Conservation (phyloP, 192 early-diverging fungal genomes). For the Piromyces finnis region DNA sequence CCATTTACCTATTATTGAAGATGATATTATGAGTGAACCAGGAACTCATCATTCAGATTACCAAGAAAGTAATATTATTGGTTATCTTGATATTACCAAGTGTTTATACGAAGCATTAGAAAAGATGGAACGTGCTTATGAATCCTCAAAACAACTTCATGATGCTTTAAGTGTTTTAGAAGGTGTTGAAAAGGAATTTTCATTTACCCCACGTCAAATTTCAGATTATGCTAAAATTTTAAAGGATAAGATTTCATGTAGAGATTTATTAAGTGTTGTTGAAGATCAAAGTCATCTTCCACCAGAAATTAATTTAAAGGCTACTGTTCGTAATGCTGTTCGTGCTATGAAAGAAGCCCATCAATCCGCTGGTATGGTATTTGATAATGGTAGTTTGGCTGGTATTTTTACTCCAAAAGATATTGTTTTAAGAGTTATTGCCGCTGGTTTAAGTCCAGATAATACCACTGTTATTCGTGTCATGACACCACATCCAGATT, state of each 20-base stretch:
- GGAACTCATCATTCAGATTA: not conserved
- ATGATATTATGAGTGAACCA: constrained; percentile 8
- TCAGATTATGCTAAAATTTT: not conserved
- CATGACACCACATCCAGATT: constrained; percentile 86
- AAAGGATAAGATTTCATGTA: not conserved
- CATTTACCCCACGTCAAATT: not conserved
- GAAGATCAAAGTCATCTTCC: not conserved
- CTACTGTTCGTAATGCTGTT: constrained; percentile 50
- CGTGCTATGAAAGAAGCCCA: constrained; percentile 51
- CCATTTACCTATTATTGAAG: constrained; percentile 70
- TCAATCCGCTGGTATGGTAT: constrained; percentile 58
- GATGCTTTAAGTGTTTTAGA: constrained; percentile 66
- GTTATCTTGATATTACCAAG: constrained; percentile 68
- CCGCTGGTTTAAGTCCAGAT: constrained; percentile 68
- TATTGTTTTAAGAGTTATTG: constrained; percentile 72
- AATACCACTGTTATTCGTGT: constrained; percentile 89
- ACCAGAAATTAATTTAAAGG: not conserved
- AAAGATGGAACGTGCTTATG: constrained; percentile 68
- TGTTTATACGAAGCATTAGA: constrained; percentile 71
- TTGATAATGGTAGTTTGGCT: constrained; percentile 47
- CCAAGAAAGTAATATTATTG: constrained; percentile 58
- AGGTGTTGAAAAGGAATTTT: constrained; percentile 9
- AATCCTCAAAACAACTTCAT: constrained; percentile 60
- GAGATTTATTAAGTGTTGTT: constrained; percentile 1
- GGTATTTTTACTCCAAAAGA: constrained; percentile 88